Conservation (phyloP, 192 early-diverging fungal species). For the Rhizoclosmatium globosum region DNA sequence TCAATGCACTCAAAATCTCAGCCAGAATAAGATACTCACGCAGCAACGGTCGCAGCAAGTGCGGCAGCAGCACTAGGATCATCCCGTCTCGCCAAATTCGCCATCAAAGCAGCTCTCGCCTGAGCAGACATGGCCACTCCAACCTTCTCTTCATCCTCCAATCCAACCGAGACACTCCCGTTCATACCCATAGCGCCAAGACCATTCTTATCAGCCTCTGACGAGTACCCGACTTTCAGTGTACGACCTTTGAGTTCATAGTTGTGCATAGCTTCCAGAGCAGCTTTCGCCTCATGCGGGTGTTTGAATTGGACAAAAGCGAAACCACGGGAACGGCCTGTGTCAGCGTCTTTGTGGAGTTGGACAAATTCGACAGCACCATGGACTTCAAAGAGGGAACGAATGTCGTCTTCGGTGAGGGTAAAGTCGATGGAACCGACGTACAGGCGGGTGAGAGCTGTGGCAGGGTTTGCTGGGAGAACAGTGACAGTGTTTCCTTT, state of each 20-base stretch:
- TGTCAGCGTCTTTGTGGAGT: constrained; percentile 77
- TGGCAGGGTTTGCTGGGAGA: background rate
- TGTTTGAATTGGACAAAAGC: constrained; percentile 84
- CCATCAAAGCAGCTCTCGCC: constrained; percentile 81
- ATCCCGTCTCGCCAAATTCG: constrained; percentile 69
- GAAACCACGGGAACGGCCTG: constrained; percentile 77
- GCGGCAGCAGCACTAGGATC: constrained; percentile 18
- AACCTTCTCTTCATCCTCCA: constrained; percentile 60
- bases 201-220: constrained; percentile 54
- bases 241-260: constrained; percentile 78
- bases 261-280: constrained; percentile 85
- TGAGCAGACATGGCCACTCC: constrained; percentile 75
- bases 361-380: constrained; percentile 85
- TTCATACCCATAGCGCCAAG: background rate
- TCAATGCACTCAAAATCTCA: too few species aligned
- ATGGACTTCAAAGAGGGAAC: constrained; percentile 82
- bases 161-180: background rate
- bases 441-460: constrained; percentile 49
- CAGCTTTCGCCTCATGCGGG: constrained; percentile 76
- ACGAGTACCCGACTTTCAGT: constrained; percentile 80
- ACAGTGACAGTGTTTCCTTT: constrained; percentile 5
- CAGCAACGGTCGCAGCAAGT: background rate
- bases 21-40: background rate
- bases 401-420: constrained; percentile 73
- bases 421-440: constrained; percentile 57